Conservation (phyloP, 495 filamentous ascomycete species). For the Evansstolkia leycettana region DNA sequence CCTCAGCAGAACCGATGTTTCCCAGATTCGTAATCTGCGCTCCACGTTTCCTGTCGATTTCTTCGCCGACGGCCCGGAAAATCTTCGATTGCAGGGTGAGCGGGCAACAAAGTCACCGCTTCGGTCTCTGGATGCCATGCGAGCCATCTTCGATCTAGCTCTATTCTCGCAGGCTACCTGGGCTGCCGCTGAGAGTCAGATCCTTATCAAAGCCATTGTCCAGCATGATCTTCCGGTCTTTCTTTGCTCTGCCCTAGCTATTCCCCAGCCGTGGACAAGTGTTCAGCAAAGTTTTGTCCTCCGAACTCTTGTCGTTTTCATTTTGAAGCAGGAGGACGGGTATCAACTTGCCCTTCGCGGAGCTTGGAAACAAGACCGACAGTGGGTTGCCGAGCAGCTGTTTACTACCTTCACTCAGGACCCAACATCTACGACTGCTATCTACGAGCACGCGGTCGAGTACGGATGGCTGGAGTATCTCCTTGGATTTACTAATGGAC, state of each 20-base stretch:
- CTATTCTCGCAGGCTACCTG: constrained; percentile 53
- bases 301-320: constrained; percentile 47
- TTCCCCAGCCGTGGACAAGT: constrained; percentile 52
- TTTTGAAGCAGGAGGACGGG: constrained; percentile 50
- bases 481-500: constrained; percentile 58
- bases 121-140: constrained; percentile 76
- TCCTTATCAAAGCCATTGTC: constrained; percentile 39
- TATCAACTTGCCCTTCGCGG: constrained; percentile 79
- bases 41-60: constrained; percentile 65
- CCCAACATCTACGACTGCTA: constrained; percentile 59
- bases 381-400: constrained; percentile 69
- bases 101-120: constrained; percentile 73
- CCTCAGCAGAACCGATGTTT: constrained; percentile 65
- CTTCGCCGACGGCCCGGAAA: constrained; percentile 58
- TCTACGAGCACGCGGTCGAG: constrained; percentile 69
- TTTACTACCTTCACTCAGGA: constrained; percentile 67
- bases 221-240: constrained; percentile 51
- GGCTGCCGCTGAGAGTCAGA: constrained; percentile 51
- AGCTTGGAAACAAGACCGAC: constrained; percentile 75
- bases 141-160: constrained; percentile 66
- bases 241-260: constrained; percentile 60
- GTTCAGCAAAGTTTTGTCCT: constrained; percentile 51
- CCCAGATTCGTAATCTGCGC: constrained; percentile 67
- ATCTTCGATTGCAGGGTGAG: constrained; percentile 57
- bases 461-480: constrained; percentile 76